These are phyloP conservation scores for Luffa acutangula DNA, from an alignment of 306 rosid species.

Conservation along the genomic window DNA sequence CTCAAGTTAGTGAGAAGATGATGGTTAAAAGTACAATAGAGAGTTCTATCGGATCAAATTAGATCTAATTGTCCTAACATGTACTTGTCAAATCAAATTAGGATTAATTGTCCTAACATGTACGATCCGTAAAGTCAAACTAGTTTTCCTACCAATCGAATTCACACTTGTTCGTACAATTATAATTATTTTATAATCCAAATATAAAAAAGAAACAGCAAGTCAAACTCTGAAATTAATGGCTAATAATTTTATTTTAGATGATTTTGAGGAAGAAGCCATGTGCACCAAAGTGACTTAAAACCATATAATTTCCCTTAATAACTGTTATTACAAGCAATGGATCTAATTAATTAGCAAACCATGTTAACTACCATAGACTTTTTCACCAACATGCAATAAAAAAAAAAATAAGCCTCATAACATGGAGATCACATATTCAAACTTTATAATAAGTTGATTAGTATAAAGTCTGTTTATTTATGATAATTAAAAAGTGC, in stretches of 20 bases:
- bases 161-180: background rate
- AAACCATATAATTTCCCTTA: background rate
- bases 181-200: background rate
- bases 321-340: background rate
- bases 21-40: background rate
- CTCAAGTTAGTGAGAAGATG: background rate
- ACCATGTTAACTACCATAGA: constrained; percentile 12
- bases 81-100: background rate
- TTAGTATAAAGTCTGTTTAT: background rate
- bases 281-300: background rate
- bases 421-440: background rate
- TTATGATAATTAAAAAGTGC: background rate
- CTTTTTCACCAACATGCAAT: background rate
- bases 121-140: background rate
- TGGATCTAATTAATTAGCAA: background rate
- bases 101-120: background rate
- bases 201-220: background rate
- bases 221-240: background rate
- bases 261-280: background rate
- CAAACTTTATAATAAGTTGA: background rate
- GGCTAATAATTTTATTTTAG: background rate
- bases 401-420: background rate
- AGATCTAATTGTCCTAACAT: background rate
- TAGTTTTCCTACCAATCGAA: background rate
- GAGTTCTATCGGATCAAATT: background rate